Conservation (phyloP, 179 eudicot species). For the Spergularia azorica region DNA sequence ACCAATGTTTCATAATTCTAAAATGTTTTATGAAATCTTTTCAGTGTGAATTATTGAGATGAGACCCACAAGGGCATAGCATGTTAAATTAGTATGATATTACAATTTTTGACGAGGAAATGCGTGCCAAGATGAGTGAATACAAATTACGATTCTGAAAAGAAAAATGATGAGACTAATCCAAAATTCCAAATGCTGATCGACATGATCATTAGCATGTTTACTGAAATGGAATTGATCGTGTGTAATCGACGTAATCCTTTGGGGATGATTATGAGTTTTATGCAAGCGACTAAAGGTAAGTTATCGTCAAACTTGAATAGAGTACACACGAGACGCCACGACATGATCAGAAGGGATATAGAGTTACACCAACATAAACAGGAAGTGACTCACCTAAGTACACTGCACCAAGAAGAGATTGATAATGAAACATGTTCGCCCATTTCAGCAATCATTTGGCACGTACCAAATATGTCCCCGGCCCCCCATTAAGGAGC, state of each 20-base stretch:
- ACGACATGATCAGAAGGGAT: background rate
- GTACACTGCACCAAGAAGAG: constrained; percentile 40
- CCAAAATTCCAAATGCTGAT: background rate
- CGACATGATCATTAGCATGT: too few relatives aligned
- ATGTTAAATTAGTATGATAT: background rate
- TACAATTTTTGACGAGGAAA: background rate
- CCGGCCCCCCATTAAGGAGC: constrained; percentile 15
- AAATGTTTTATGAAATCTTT: constrained; percentile 11
- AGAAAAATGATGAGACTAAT: background rate
- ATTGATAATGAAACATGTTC: constrained; percentile 24
- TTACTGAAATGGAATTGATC: too few relatives aligned
- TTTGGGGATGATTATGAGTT: too few relatives aligned
- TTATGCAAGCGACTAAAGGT: too few relatives aligned
- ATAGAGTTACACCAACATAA: too few relatives aligned
- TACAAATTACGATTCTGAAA: background rate
- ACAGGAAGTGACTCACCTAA: constrained; percentile 35
- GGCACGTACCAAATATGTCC: constrained; percentile 27
- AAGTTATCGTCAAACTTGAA: background rate
- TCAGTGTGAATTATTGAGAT: constrained; percentile 6
- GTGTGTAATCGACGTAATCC: too few relatives aligned
- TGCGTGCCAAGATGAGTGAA: background rate
- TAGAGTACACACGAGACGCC: background rate
- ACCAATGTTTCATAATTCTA: background rate
- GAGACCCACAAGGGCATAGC: constrained; percentile 5
- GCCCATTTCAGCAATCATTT: constrained; percentile 37